Conservation (phyloP, 2,329 filamentous ascomycete genomes). For the Sporothrix variecibatus region DNA sequence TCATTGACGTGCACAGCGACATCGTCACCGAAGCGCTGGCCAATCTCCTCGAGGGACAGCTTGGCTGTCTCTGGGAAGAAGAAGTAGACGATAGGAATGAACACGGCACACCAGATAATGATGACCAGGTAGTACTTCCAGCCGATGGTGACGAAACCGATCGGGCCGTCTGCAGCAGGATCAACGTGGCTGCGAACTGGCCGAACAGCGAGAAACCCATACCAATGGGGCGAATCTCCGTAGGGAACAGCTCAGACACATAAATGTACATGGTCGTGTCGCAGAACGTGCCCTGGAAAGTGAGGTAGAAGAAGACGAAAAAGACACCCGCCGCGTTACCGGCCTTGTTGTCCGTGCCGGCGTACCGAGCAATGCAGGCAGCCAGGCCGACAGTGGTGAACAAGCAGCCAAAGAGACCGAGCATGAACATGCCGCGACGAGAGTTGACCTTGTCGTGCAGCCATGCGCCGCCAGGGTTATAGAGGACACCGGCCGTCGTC, state of each 20-base stretch:
- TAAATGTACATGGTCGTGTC: slow-evolving; percentile 46
- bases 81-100: slow-evolving; percentile 45
- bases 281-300: slow-evolving; percentile 49
- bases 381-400: slow-evolving; percentile 41
- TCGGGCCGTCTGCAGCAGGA: slow-evolving; percentile 51
- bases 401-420: slow-evolving; percentile 45
- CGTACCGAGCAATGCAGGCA: slow-evolving; percentile 41
- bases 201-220: slow-evolving; percentile 55
- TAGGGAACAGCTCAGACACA: slow-evolving; percentile 45
- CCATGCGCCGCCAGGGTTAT: slow-evolving; percentile 50
- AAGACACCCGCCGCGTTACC: slow-evolving; percentile 46
- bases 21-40: slow-evolving; percentile 51
- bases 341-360: slow-evolving; percentile 42
- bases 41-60: slow-evolving; percentile 49
- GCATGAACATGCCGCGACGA: slow-evolving; percentile 48
- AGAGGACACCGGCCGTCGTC: slow-evolving; percentile 51
- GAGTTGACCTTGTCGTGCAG: slow-evolving; percentile 51
- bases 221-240: slow-evolving; percentile 53
- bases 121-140: slow-evolving; percentile 55
- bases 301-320: slow-evolving; percentile 50
- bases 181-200: slow-evolving; percentile 50
- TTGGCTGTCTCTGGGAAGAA: slow-evolving; percentile 47
- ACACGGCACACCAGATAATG: slow-evolving; percentile 44
- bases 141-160: slow-evolving; percentile 46
- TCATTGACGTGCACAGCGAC: slow-evolving; percentile 50